Evolutionary conservation across 306 rosid genomes (phyloP).

Genomic region (Corylus americana): DNA sequence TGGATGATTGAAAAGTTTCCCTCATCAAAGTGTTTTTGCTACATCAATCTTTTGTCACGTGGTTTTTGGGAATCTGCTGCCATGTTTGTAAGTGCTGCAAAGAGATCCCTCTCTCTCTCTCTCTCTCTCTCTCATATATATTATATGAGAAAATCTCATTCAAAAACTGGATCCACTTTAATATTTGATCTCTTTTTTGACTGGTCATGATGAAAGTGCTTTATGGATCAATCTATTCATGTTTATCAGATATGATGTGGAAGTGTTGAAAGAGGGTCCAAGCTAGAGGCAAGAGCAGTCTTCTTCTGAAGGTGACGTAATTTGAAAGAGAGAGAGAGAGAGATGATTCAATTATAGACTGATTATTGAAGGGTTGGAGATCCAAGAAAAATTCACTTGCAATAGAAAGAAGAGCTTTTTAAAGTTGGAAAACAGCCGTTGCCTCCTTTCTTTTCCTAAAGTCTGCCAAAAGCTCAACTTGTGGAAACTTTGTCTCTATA

Average conservation of each 20-base stretch:
- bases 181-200: too few species aligned
- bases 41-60: neutral
- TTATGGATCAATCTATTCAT: neutral
- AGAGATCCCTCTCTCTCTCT: neutral
- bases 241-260: neutral
- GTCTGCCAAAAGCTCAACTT: conserved; percentile 74
- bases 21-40: neutral
- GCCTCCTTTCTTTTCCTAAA: conserved; percentile 52
- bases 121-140: too few species aligned
- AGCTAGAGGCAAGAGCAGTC: neutral
- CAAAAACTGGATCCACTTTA: too few species aligned
- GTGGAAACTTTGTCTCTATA: conserved; percentile 87
- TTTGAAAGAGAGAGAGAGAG: conserved; percentile 22
- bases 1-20: neutral
- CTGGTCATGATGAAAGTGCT: neutral
- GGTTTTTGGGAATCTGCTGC: neutral
- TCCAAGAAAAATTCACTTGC: conserved; percentile 59
- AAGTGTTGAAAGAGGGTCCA: neutral
- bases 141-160: too few species aligned
- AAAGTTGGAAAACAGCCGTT: conserved; percentile 40
- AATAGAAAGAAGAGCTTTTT: conserved; percentile 30
- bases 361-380: conserved; percentile 44
- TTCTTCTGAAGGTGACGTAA: neutral
- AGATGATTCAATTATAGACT: conserved; percentile 24
- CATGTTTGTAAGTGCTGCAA: neutral